phyloP scores from a whole-genome alignment of 192 early-diverging fungal species.

The Dimargaris xerosporica region DNA sequence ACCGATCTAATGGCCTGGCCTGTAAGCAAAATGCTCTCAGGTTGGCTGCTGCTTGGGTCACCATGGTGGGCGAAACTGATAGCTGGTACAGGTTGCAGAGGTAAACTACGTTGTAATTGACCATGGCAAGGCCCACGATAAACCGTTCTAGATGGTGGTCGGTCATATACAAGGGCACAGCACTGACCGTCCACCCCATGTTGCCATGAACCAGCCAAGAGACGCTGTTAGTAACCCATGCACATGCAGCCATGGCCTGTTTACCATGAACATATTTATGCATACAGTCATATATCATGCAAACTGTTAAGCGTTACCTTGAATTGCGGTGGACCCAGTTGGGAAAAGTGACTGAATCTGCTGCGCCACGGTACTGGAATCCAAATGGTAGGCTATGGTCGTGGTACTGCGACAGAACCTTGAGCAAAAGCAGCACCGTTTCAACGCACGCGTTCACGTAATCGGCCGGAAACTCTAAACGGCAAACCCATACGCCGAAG shows the following conservation, averaged over 20 bases:
- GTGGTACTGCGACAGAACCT: conserved; percentile 24
- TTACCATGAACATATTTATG: too few relatives aligned
- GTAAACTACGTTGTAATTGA: conserved; percentile 4
- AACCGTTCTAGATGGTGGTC: conserved; percentile 10
- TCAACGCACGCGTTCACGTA: conserved; percentile 30
- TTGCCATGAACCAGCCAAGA: too few relatives aligned
- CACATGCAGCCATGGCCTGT: too few relatives aligned
- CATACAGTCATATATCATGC: background rate
- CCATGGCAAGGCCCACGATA: conserved; percentile 10
- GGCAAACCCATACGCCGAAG: too few relatives aligned
- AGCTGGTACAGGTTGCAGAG: background rate
- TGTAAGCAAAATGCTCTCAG: background rate
- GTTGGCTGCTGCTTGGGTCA: conserved; percentile 1
- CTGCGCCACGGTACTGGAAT: background rate
- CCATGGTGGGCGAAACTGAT: background rate
- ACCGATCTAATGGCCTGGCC: too few relatives aligned
- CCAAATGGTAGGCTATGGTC: conserved; percentile 22
- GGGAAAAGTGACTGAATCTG: background rate
- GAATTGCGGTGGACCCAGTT: background rate
- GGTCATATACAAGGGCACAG: conserved; percentile 8
- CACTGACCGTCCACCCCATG: background rate
- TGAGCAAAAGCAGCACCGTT: conserved; percentile 24
- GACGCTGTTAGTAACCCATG: too few relatives aligned
- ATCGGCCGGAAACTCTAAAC: conserved; percentile 23
- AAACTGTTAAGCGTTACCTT: background rate